Evolutionary conservation across 2,329 filamentous ascomycete species (phyloP).

Genomic region (Exophiala bonariae): DNA sequence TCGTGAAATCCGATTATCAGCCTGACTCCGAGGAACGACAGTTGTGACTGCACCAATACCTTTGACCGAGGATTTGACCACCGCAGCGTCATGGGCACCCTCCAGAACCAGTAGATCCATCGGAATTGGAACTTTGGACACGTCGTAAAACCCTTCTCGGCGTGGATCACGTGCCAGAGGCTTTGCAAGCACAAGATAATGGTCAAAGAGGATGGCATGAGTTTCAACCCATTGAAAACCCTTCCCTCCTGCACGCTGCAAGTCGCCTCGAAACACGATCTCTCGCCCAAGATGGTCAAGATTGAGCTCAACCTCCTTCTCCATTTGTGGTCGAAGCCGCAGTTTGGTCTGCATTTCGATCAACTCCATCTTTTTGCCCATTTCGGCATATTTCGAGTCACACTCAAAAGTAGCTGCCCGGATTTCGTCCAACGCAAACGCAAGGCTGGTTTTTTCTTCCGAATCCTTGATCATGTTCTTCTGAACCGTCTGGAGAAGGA

Average conservation of each 20-base stretch:
- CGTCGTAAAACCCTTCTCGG: slow-evolving; percentile 82
- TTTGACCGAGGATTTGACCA: slow-evolving; percentile 70
- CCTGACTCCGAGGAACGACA: slow-evolving; percentile 49
- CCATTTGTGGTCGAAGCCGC: slow-evolving; percentile 82
- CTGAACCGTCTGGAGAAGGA: slow-evolving; percentile 79
- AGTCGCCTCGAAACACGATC: slow-evolving; percentile 82
- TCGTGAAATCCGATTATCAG: slow-evolving; percentile 51
- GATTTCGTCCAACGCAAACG: slow-evolving; percentile 86
- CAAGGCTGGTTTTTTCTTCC: slow-evolving; percentile 84
- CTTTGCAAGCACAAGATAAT: slow-evolving; percentile 93
- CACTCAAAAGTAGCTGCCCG: slow-evolving; percentile 86
- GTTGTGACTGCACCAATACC: slow-evolving; percentile 70
- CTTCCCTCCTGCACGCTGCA: slow-evolving; percentile 84
- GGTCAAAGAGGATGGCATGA: slow-evolving; percentile 90
- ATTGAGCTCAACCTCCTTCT: slow-evolving; percentile 77
- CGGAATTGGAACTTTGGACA: slow-evolving; percentile 90
- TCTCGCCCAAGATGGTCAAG: slow-evolving; percentile 91
- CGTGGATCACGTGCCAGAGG: slow-evolving; percentile 58
- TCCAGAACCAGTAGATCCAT: slow-evolving; percentile 95
- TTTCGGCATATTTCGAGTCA: slow-evolving; percentile 87
- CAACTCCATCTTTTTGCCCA: slow-evolving; percentile 85
- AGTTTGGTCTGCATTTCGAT: slow-evolving; percentile 81
- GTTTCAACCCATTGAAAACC: slow-evolving; percentile 93
- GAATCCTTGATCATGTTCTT: slow-evolving; percentile 81
- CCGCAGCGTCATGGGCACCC: slow-evolving; percentile 86